Base-by-base conservation (phyloP, 768 basidiomycete species). In the Bullera alba region DNA sequence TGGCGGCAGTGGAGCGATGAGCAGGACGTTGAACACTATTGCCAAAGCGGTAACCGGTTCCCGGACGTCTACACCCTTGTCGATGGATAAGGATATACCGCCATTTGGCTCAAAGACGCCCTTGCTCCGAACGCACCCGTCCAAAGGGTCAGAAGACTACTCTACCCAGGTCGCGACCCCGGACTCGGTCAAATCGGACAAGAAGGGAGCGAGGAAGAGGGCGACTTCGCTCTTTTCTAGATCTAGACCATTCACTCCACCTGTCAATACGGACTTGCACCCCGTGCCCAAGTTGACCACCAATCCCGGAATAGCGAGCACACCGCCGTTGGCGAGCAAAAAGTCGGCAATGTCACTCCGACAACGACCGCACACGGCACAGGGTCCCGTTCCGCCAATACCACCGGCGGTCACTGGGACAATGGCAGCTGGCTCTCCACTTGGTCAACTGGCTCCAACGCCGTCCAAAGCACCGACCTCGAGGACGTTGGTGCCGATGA, bases 181-280 rank as follows among this genome's bases (percentile, higher is more conserved):
- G 16, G 41, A 27, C 12, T 39, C 45, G 34, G 39, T 21, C 37
- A 10, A 12, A 21, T 19, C 21, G 21, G 27, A 50, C 32, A 50
- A 54, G 44, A 50, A 50, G 19, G 45, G 48, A 15, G n/a, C n/a
- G n/a, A 42, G 58, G 16, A 26, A 46, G 23, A 32, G 58, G 23
- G 48, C 58, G 0, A 46, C 58, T 1, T 50, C 54, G 26, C 25
- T 60, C n/a, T 60, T 60, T 26, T 49, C 47, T 2, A 34, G 51
- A 25, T 44, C 54, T 7, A 30, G 58, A 41, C 58, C 58, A 14
- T 60, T 60, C 42, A 60, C 58, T 7, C 58, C 58, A 1, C 54
- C 58, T 23, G 46, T 43, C 6, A 60, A 50, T 41, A 56, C 35
- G 3, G 50, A 54, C 23, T 2, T 45, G 5, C 53, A 54, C 32